A percentile compares a stretch with the other conserved stretches of the same genome.
Conservation (phyloP, 139 green algal genomes). For the Tetraselmis striata region DNA sequence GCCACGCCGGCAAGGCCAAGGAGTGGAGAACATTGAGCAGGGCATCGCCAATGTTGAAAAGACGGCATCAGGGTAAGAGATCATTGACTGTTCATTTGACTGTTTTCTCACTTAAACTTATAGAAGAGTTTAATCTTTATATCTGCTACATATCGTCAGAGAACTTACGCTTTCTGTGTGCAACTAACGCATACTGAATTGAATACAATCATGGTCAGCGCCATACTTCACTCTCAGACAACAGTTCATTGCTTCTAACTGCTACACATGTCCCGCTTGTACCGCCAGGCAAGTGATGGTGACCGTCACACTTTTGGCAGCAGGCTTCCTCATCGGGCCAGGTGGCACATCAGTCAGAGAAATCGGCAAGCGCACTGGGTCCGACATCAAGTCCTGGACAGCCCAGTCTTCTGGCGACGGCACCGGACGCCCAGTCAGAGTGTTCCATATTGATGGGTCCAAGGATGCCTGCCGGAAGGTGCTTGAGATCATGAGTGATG, state of each 20-base stretch:
- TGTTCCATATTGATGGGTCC: neutral
- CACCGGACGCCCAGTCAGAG: neutral
- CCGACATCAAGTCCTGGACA: neutral
- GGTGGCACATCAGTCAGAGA: neutral
- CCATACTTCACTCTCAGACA: no score
- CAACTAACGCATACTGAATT: no score
- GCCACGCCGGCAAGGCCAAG: neutral
- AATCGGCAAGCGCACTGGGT: neutral
- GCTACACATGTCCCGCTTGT: no score
- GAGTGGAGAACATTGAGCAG: neutral
- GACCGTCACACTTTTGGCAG: neutral
- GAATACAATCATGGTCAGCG: no score
- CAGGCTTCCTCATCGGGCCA: neutral
- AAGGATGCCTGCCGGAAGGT: neutral
- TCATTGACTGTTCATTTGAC: neutral
- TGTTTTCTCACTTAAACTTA: neutral
- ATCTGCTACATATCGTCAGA: no score
- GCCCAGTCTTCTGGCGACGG: neutral
- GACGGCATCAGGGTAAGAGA: neutral
- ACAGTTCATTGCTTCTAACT: no score
- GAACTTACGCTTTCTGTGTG: neutral
- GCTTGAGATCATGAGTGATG: neutral
- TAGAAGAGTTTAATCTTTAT: no score
- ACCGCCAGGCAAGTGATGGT: neutral
- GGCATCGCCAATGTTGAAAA: neutral